Base-by-base conservation (phyloP, 2,329 filamentous ascomycete genomes). In the Coniella vitis region DNA sequence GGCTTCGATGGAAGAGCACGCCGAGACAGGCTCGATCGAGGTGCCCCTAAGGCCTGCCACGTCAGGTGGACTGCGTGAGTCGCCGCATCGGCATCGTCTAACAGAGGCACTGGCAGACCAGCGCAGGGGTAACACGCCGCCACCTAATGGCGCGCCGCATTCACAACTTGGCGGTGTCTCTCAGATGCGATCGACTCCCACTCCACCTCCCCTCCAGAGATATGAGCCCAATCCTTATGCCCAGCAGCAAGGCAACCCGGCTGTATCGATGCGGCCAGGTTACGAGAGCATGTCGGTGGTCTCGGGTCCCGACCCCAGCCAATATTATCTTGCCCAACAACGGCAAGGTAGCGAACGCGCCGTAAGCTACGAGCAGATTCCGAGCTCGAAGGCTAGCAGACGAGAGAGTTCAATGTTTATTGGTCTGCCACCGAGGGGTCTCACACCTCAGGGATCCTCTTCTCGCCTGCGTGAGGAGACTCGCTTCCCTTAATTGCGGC, bases 331-430 rank as follows among this genome's bases (percentile, higher is more conserved):
- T 40, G 51, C 58, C 31, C 34, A 54, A 14, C 47, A 61, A 38
- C 57, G 60, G 5, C 41, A 48, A 20, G 46, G 54, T 7, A 59
- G 55, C n/a, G 65, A 68, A 35, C 53, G 51, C 47, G 46, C 56
- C 38, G 51, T 53, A 9, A 48, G 48, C 9, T 67, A 69, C 42
- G 65, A 70, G 34, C 67, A 67, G 45, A 60, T 61, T 8, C 67
- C 67, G 21, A 55, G 56, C 29, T 58, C 57, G 53, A 76, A 68
- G 57, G 59, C 61, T 36, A 76, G 72, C 59, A 70, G 78, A 42
- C 73, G 81, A 43, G 80, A 84, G 63, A 84, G 81, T 57, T 69
- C 71, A 39, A 78, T 84, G 62, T 78, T 81, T 52, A 72, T 74
- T 60, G 69, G 74, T 50, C 67, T 68, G 17, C 68, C 74, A 55